A percentile compares a stretch with the other conserved stretches of the same genome.
Conservation (phyloP, 306 rosid genomes). For the Medicago truncatula region DNA sequence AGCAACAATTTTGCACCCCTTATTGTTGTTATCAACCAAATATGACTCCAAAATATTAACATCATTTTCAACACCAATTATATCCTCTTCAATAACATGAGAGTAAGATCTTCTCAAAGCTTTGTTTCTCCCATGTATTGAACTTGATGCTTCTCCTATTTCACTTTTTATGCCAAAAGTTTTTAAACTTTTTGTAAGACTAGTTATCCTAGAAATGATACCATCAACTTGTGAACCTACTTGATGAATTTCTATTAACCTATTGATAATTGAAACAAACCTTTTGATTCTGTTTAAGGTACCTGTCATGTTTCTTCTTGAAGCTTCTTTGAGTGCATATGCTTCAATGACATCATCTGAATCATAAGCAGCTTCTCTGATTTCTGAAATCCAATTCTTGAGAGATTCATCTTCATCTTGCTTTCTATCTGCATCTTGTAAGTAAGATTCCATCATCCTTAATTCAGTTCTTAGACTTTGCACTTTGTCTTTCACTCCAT, state of each 20-base stretch:
- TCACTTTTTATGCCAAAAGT: conserved; percentile 44
- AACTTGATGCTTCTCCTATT: conserved; percentile 41
- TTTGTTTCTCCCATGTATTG: conserved; percentile 41
- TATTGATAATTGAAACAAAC: conserved; percentile 29
- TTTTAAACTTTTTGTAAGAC: conserved; percentile 33
- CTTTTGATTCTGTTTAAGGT: conserved; percentile 37
- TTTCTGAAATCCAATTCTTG: conserved; percentile 53
- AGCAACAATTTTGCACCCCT: conserved; percentile 44
- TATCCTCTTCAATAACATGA: conserved; percentile 56
- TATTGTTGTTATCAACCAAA: conserved; percentile 38
- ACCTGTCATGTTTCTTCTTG: conserved; percentile 39
- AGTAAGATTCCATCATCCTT: conserved; percentile 46
- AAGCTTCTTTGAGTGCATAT: conserved; percentile 41
- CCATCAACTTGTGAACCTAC: conserved; percentile 46
- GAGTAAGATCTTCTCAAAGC: conserved; percentile 53
- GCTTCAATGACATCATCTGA: conserved; percentile 56
- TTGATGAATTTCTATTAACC: conserved; percentile 29
- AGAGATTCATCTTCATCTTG: conserved; percentile 48
- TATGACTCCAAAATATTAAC: conserved; percentile 35
- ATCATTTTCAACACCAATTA: conserved; percentile 58
- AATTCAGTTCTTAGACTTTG: conserved; percentile 46
- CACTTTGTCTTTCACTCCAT: conserved; percentile 45
- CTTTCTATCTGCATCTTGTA: conserved; percentile 60
- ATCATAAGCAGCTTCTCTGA: conserved; percentile 64
- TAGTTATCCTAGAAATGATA: conserved; percentile 35